Base-by-base conservation (phyloP, 805 yeast species). In the Deakozyma indianensis region DNA sequence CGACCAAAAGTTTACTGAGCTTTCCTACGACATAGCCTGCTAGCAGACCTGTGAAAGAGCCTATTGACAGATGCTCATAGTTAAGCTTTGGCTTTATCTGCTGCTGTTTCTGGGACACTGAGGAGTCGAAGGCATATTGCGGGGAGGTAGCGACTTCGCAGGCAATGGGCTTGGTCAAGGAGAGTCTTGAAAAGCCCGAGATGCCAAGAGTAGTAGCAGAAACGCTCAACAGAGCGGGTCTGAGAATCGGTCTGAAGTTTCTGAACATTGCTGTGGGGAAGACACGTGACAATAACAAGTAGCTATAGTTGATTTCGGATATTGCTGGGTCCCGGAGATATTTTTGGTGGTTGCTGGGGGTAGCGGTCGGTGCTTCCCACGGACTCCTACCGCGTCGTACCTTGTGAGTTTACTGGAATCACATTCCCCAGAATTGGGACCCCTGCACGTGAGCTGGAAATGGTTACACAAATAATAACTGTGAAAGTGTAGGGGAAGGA, bases 21-120 rank as follows among this genome's bases (percentile, higher is more conserved):
- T 77, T 77, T 18, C 85, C 84, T n/a, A 72, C 68, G 25, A 78
- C 62, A 21, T 75, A 64, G 1, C 86, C 86, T 44, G 73, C 51
- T 28, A 74, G 65, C 47, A 78, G 63, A 0, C 86, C 85, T 4
- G 75, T 64, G 55, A 79, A 64, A 1, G 82, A 75, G 3, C 86
- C 86, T 47, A 77, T 60, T 15, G 83, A 70, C 53, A 80, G 63
- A 53, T 80, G 81, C 53, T 72, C 71, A 55, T 79, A 80, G 60
- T 75, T 73, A 50, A 78, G 61, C 46, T 14, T 5, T n/a, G 38
- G 38, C 69, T 22, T 22, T 7, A 7, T 40, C 16, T 9, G 16
- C 20, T 7, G 24, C 24, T 22, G 27, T 9, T 15, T 23, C 24
- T 7, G 42, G n/a, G 42, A 7, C 11, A n/a, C 18, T 5, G 4